Evolutionary conservation across 2,329 filamentous ascomycete genomes (phyloP).

Genomic region (Ilyonectria destructans): DNA sequence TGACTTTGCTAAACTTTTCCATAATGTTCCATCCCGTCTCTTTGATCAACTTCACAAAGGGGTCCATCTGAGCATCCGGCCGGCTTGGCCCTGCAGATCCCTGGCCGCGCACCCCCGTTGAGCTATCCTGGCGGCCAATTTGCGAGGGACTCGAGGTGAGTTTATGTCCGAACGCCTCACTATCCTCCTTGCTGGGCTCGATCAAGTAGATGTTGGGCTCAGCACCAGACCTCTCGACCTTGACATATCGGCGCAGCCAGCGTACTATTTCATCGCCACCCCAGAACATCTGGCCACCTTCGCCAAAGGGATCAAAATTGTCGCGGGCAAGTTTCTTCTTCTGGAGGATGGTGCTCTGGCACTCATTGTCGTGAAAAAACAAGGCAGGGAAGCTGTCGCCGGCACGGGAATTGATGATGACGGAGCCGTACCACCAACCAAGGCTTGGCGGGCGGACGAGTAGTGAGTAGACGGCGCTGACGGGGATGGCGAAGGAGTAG

Average conservation of each 20-base stretch:
- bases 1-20: slow-evolving; percentile 97
- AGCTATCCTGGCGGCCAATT: slow-evolving; percentile 52
- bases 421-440: slow-evolving; percentile 98
- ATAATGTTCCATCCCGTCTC: slow-evolving; percentile 97
- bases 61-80: slow-evolving; percentile 87
- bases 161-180: slow-evolving; percentile 82
- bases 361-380: slow-evolving; percentile 98
- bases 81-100: slow-evolving; percentile 57
- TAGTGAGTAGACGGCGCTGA: slow-evolving; percentile 92
- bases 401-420: slow-evolving; percentile 91
- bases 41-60: slow-evolving; percentile 92
- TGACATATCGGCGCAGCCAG: slow-evolving; percentile 90
- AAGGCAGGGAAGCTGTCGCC: slow-evolving; percentile 96
- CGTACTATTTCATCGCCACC: slow-evolving; percentile 95
- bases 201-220: slow-evolving; percentile 94
- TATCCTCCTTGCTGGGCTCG: slow-evolving; percentile 89
- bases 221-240: slow-evolving; percentile 85
- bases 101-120: slow-evolving; percentile 48
- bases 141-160: slow-evolving; percentile 59
- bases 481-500: slow-evolving; percentile 92
- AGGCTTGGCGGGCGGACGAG: slow-evolving; percentile 92
- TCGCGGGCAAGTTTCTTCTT: slow-evolving; percentile 89
- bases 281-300: slow-evolving; percentile 93
- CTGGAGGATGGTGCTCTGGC: slow-evolving; percentile 94
- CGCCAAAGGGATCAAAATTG: slow-evolving; percentile 91